phyloP scores from a whole-genome alignment of 2,329 filamentous ascomycete genomes.

The Nigrospora sphaerica region DNA sequence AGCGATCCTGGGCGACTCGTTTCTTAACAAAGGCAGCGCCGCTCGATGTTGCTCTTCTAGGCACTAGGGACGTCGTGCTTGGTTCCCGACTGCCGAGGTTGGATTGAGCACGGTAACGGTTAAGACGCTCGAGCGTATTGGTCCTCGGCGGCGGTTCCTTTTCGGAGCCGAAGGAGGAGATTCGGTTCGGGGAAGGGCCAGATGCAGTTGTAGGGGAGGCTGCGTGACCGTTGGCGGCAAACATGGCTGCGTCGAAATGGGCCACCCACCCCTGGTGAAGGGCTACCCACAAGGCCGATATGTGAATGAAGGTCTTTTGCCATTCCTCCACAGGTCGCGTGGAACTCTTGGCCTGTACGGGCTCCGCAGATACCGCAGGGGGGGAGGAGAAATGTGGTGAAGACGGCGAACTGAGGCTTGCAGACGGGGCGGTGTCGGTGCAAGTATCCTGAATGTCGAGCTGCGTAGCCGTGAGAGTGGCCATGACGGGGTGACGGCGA shows the following conservation, averaged over 20 bases:
- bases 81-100: slow-evolving; percentile 1
- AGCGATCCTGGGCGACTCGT: slow-evolving; percentile 13
- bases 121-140: slow-evolving; percentile 8
- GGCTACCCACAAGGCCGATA: slow-evolving; percentile 45
- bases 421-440: slow-evolving; percentile 44
- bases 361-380: too few relatives aligned
- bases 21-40: slow-evolving; percentile 39
- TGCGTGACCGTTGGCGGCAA: neutral
- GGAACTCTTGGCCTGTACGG: too few relatives aligned
- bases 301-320: slow-evolving; percentile 40
- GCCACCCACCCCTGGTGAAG: slow-evolving; percentile 36
- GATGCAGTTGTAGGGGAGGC: neutral
- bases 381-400: slow-evolving; percentile 14
- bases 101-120: slow-evolving; percentile 10
- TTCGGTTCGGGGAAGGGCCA: neutral
- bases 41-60: slow-evolving; percentile 36
- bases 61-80: slow-evolving; percentile 8
- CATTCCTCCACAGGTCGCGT: slow-evolving; percentile 32
- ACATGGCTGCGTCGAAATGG: slow-evolving; percentile 14
- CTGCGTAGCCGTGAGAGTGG: slow-evolving; percentile 53
- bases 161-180: slow-evolving; percentile 5
- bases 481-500: slow-evolving; percentile 68
- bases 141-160: slow-evolving; percentile 9
- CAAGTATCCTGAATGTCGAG: slow-evolving; percentile 67
- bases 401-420: slow-evolving; percentile 39